Evolutionary conservation across 352 stramenopile species (phyloP).

Genomic region (Aphanomyces euteiches): DNA sequence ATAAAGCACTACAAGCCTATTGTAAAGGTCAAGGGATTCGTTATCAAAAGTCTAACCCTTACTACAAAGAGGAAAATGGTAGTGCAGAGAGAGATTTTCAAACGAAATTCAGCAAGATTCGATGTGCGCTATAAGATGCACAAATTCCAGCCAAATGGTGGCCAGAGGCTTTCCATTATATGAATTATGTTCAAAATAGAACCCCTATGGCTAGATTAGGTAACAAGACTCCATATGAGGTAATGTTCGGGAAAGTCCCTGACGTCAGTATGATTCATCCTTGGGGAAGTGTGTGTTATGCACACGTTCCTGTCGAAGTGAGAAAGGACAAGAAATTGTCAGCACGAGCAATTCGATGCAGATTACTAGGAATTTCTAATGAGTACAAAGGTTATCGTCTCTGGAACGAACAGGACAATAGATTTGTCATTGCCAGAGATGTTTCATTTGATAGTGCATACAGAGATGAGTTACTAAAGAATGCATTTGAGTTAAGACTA

Average conservation of each 20-base stretch:
- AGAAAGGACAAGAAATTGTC: too few relatives aligned
- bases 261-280: background rate
- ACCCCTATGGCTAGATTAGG: conserved; percentile 1
- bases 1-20: background rate
- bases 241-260: background rate
- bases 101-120: conserved; percentile 1
- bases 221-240: background rate
- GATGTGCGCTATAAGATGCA: background rate
- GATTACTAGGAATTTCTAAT: too few relatives aligned
- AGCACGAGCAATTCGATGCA: too few relatives aligned
- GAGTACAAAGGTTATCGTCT: too few relatives aligned
- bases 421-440: too few relatives aligned
- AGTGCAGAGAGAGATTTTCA: background rate
- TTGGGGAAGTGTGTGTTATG: too few relatives aligned
- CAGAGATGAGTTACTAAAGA: too few relatives aligned
- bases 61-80: conserved; percentile 7
- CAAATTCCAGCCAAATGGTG: conserved; percentile 1
- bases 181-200: conserved; percentile 2
- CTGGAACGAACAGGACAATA: too few relatives aligned
- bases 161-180: background rate
- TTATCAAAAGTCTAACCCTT: background rate
- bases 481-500: too few relatives aligned
- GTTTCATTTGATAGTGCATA: too few relatives aligned
- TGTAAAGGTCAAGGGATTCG: background rate
- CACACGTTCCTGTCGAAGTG: too few relatives aligned